phyloP scores from a whole-genome alignment of 2,329 filamentous ascomycete genomes.

The Coniochaeta prunicola region DNA sequence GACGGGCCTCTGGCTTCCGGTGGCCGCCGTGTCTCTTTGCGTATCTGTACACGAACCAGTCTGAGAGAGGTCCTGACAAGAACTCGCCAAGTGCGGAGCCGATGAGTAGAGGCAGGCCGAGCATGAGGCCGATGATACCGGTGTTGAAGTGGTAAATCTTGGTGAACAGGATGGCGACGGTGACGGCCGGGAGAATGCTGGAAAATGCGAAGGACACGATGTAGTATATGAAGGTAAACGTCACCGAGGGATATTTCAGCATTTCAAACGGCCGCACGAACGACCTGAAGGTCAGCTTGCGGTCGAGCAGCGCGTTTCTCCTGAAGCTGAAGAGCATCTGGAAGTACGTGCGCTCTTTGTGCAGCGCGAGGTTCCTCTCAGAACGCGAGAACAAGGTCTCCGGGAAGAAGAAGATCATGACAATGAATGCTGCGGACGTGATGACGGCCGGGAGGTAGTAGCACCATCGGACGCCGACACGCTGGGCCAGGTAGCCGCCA shows the following conservation, averaged over 20 bases:
- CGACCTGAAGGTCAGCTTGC: background rate
- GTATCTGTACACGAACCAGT: slow-evolving; percentile 5
- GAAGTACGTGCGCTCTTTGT: slow-evolving; percentile 6
- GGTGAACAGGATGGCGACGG: slow-evolving; percentile 7
- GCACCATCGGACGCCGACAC: slow-evolving; percentile 6
- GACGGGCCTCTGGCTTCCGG: slow-evolving; percentile 6
- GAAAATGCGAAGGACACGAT: slow-evolving; percentile 7
- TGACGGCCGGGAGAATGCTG: slow-evolving; percentile 7
- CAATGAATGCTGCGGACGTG: slow-evolving; percentile 1
- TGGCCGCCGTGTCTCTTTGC: slow-evolving; percentile 4
- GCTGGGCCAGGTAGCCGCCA: slow-evolving; percentile 7
- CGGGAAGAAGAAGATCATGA: slow-evolving; percentile 5
- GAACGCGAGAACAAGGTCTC: slow-evolving; percentile 7
- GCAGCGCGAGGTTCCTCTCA: slow-evolving; percentile 2
- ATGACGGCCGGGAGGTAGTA: slow-evolving; percentile 7
- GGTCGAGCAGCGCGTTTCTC: slow-evolving; percentile 5
- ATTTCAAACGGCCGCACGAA: slow-evolving; percentile 5
- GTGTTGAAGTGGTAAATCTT: slow-evolving; percentile 8
- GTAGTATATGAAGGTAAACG: slow-evolving; percentile 6
- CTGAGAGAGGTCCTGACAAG: slow-evolving; percentile 6
- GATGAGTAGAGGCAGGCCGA: slow-evolving; percentile 7
- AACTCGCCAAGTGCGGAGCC: slow-evolving; percentile 6
- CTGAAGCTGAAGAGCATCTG: slow-evolving; percentile 9
- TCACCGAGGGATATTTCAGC: slow-evolving; percentile 4
- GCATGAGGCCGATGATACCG: slow-evolving; percentile 7